Evolutionary conservation across 176 grass and related monocot genomes (phyloP).

Genomic region (Dactylis glomerata): DNA sequence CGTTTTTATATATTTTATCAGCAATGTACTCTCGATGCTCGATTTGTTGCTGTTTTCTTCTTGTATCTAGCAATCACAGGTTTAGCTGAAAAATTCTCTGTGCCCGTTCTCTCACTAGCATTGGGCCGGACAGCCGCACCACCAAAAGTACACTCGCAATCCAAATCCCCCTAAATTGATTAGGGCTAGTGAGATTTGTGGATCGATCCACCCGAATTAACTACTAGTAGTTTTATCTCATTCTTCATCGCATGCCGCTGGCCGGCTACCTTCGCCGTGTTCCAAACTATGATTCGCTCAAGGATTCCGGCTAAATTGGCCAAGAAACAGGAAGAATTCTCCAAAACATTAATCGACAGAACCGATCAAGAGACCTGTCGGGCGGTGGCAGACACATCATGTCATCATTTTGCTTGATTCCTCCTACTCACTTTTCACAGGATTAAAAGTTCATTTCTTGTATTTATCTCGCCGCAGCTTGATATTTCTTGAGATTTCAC

Average conservation of each 20-base stretch:
- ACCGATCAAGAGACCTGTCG: conserved; percentile 16
- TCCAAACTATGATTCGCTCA: background rate
- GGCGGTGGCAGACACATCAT: conserved; percentile 18
- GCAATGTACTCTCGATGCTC: too few relatives aligned
- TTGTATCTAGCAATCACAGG: too few relatives aligned
- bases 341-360: conserved; percentile 28
- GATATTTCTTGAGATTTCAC: too few relatives aligned
- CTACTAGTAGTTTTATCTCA: background rate
- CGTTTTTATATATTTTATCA: too few relatives aligned
- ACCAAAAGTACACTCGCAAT: conserved; percentile 27
- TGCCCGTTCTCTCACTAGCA: conserved; percentile 27
- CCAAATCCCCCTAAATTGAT: conserved; percentile 25
- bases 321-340: conserved; percentile 29
- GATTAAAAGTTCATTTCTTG: too few relatives aligned
- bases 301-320: background rate
- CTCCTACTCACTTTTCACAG: too few relatives aligned
- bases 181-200: background rate
- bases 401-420: too few relatives aligned
- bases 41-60: too few relatives aligned
- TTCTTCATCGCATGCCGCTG: background rate
- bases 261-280: background rate
- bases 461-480: too few relatives aligned
- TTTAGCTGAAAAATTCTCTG: conserved; percentile 44
- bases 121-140: background rate
- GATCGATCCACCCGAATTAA: background rate